phyloP scores from a whole-genome alignment of 805 yeast species.

The Metschnikowia borealis region DNA sequence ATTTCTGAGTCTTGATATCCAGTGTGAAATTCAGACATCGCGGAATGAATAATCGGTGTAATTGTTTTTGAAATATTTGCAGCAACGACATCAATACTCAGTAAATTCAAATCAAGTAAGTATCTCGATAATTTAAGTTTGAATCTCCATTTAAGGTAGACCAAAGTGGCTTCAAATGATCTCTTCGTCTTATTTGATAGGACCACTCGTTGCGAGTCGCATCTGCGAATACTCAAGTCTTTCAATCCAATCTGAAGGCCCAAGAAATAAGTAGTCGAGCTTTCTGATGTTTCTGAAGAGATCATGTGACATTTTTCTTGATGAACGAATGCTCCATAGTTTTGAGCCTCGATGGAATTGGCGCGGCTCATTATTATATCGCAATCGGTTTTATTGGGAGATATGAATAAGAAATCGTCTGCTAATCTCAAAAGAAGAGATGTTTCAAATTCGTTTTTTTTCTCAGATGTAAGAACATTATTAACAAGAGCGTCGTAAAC shows the following conservation, averaged over 20 bases:
- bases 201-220: constrained; percentile 6
- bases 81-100: constrained; percentile 5
- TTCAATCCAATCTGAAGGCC: constrained; percentile 27
- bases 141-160: constrained; percentile 23
- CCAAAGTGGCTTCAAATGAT: constrained; percentile 21
- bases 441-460: constrained; percentile 11
- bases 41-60: constrained; percentile 6
- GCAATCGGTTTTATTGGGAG: constrained; percentile 35
- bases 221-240: constrained; percentile 19
- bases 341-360: constrained; percentile 19
- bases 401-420: constrained; percentile 79
- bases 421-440: constrained; percentile 60
- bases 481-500: constrained; percentile 61
- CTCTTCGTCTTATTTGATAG: constrained; percentile 8
- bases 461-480: constrained; percentile 19
- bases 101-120: constrained; percentile 17
- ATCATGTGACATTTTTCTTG: constrained; percentile 24
- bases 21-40: constrained; percentile 1
- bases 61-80: not conserved
- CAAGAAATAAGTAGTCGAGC: constrained; percentile 20
- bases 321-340: constrained; percentile 36
- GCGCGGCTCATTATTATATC: constrained; percentile 17
- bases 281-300: constrained; percentile 7
- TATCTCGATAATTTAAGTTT: constrained; percentile 19
- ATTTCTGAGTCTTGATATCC: not conserved